phyloP scores from a whole-genome alignment of 257 asterid species.

The Orobanche coerulescens region DNA sequence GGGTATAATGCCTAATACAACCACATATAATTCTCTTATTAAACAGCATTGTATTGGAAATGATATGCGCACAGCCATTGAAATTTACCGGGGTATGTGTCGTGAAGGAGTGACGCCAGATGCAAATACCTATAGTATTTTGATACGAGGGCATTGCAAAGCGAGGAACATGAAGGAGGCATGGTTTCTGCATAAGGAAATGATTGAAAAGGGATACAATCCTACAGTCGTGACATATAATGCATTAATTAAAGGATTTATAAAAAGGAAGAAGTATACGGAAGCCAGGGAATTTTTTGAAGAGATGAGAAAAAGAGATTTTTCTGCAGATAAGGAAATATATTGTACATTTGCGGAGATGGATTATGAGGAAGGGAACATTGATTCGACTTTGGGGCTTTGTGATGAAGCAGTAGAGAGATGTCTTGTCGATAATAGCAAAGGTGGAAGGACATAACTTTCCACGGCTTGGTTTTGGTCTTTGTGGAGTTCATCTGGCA shows the following conservation, averaged over 20 bases:
- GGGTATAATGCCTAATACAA: slow-evolving; percentile 70
- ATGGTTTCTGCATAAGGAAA: slow-evolving; percentile 68
- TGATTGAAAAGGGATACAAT: slow-evolving; percentile 56
- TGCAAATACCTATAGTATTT: slow-evolving; percentile 58
- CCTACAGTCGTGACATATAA: slow-evolving; percentile 53
- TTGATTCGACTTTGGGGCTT: slow-evolving; percentile 66
- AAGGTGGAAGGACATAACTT: slow-evolving; percentile 29
- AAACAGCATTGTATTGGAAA: slow-evolving; percentile 69
- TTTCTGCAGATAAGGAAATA: slow-evolving; percentile 47
- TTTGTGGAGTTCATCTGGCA: slow-evolving; percentile 15
- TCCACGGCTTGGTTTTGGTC: slow-evolving; percentile 10
- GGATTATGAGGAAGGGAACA: slow-evolving; percentile 62
- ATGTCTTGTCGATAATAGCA: slow-evolving; percentile 29
- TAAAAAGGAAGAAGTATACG: slow-evolving; percentile 58
- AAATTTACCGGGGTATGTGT: slow-evolving; percentile 50
- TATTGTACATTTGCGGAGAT: slow-evolving; percentile 67
- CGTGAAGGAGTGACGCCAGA: slow-evolving; percentile 52
- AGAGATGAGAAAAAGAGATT: slow-evolving; percentile 67
- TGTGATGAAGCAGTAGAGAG: slow-evolving; percentile 80
- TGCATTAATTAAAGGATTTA: slow-evolving; percentile 69
- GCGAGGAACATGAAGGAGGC: slow-evolving; percentile 99
- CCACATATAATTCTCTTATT: slow-evolving; percentile 72
- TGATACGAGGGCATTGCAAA: slow-evolving; percentile 86
- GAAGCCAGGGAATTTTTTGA: slow-evolving; percentile 76
- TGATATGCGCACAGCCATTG: slow-evolving; percentile 55